phyloP scores from a whole-genome alignment of 2,329 filamentous ascomycete genomes.

The Cladophialophora psammophila region DNA sequence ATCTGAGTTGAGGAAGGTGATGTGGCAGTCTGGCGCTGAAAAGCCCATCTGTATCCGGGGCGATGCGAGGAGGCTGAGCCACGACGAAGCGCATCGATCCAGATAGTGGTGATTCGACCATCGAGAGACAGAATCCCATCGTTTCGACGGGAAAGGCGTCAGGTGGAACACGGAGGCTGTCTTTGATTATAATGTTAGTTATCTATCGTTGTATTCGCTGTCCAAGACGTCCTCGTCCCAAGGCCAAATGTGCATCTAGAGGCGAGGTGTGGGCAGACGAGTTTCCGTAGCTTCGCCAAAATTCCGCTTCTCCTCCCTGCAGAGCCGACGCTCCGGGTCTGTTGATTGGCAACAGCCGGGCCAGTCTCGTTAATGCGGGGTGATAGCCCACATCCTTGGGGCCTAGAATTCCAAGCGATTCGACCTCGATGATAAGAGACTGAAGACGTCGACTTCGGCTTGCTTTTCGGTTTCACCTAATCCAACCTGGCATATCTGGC shows the following conservation, averaged over 20 bases:
- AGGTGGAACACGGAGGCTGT: too few relatives aligned
- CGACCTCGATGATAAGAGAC: conserved; percentile 1
- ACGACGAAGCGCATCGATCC: neutral
- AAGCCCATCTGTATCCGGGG: neutral
- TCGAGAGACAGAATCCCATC: neutral
- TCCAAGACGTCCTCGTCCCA: too few relatives aligned
- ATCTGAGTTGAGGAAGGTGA: neutral
- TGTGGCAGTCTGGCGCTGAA: neutral
- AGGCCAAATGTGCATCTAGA: too few relatives aligned
- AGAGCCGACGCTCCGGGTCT: neutral
- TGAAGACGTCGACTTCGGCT: neutral
- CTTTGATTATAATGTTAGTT: too few relatives aligned
- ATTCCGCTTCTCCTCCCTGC: neutral
- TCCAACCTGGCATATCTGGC: neutral
- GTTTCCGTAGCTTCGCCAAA: neutral
- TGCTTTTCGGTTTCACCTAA: neutral
- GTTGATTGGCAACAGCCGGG: neutral
- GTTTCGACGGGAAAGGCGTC: too few relatives aligned
- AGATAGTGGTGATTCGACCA: neutral
- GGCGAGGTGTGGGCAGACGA: neutral
- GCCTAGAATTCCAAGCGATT: neutral
- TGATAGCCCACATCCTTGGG: neutral
- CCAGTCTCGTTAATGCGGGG: neutral
- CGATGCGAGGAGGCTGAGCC: neutral
- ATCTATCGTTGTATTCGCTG: too few relatives aligned